A percentile compares a stretch with the other conserved stretches of the same genome.
Conservation (phyloP, 2,329 filamentous ascomycete genomes). For the Xylariaceae sp. region DNA sequence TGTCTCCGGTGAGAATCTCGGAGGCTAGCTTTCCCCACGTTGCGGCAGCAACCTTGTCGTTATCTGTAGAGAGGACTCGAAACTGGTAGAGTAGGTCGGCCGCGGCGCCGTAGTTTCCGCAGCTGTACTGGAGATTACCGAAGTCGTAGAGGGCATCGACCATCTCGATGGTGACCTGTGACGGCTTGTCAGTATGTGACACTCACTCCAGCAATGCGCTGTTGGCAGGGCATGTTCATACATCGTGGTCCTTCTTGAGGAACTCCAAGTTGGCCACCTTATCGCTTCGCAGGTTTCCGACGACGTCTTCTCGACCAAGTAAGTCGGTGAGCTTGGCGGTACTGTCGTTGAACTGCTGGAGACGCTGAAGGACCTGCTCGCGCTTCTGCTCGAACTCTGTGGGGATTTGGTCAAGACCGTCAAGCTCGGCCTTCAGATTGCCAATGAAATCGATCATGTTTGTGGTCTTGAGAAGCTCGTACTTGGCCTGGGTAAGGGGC, state of each 20-base stretch:
- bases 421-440: conserved; percentile 83
- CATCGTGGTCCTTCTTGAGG: conserved; percentile 91
- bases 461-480: conserved; percentile 89
- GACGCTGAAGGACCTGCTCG: conserved; percentile 77
- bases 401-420: conserved; percentile 73
- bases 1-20: conserved; percentile 81
- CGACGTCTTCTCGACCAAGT: conserved; percentile 82
- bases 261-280: conserved; percentile 99
- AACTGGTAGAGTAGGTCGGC: conserved; percentile 96
- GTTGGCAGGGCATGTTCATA: conserved; percentile 39
- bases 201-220: neutral
- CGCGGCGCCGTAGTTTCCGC: conserved; percentile 85
- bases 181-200: conserved; percentile 6
- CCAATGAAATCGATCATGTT: conserved; percentile 99
- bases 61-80: conserved; percentile 95
- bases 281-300: conserved; percentile 87
- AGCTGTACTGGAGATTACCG: conserved; percentile 96
- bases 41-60: conserved; percentile 92
- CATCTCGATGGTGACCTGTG: conserved; percentile 83
- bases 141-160: conserved; percentile 94
- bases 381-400: conserved; percentile 85
- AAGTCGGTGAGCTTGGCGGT: conserved; percentile 86
- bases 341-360: conserved; percentile 81
- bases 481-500: conserved; percentile 82
- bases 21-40: conserved; percentile 98